Evolutionary conservation across 108 stramenopile genomes (phyloP), one percentile per base, ranked within the genome.

Genomic region (Nitzschia palea): DNA sequence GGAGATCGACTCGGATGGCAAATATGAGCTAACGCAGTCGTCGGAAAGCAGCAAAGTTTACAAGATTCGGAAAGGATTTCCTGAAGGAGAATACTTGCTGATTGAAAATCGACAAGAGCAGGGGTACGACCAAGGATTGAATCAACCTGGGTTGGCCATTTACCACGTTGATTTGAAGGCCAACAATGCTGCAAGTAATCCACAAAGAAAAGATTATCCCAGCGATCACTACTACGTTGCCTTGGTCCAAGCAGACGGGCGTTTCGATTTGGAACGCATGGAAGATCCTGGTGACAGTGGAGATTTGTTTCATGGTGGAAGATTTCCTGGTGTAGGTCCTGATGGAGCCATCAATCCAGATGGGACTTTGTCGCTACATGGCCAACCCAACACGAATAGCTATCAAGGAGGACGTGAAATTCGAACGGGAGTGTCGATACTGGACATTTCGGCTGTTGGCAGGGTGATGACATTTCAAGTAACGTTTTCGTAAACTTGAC

Each of bases 61-160:
- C 72, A 67, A 31, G 3, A 76, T 86, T 29, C 15, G 37, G 0
- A 27, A 53, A 3, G 81, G 81, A 23, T 89, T 73, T 70, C 73
- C 73, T 22, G 34, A 57, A 0, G 60, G 71, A 4, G 88, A 89
- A 65, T 89, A 89, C 44, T 70, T 89, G 36, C 34, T 89, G 34
- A 83, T 89, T 60, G 88, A 89, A 76, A 89, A 89, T 59, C 75
- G 85, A 33, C 85, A 89, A 63, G 71, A 74, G 35, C 30, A 62
- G 29, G 79, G 81, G 14, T 83, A 65, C 34, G 85, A 82, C 55
- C 52, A 73, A 10, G 55, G 55, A 9, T 45, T 82, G 43, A 60
- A 54, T 31, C 67, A 73, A 36, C 74, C 71, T 26, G 87, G 87
- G 12, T 31, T 88, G 8, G 77, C 73, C 29, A 81, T 88, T 51